phyloP scores from a whole-genome alignment of 2,329 filamentous ascomycete genomes.

The Ascochyta viciae-villosae region DNA sequence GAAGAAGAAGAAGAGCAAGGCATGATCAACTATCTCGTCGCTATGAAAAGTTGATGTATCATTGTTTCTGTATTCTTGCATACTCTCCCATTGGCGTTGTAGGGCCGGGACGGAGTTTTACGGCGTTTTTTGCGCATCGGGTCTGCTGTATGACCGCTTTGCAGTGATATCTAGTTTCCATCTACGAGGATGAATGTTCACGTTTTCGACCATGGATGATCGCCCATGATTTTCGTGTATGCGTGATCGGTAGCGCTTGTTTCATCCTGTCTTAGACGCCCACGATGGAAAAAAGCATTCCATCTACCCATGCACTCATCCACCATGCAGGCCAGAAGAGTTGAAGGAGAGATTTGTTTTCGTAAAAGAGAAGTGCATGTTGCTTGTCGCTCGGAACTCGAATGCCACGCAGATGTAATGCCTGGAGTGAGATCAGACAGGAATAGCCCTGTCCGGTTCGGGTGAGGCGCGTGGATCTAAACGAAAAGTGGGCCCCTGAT shows the following conservation, averaged over 20 bases:
- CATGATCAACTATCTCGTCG: slow-evolving; percentile 23
- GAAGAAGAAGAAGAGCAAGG: slow-evolving; percentile 51
- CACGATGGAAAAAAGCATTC: background rate
- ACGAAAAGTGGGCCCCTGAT: slow-evolving; percentile 2
- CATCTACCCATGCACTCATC: background rate
- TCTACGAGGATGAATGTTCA: slow-evolving; percentile 18
- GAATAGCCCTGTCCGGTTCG: slow-evolving; percentile 5
- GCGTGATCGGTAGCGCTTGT: slow-evolving; percentile 8
- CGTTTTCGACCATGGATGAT: background rate
- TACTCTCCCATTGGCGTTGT: slow-evolving; percentile 30
- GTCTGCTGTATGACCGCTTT: slow-evolving; percentile 24
- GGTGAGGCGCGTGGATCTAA: slow-evolving; percentile 15
- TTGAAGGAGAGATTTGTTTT: background rate
- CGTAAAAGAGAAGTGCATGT: background rate
- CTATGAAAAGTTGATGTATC: slow-evolving; percentile 20
- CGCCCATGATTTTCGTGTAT: slow-evolving; percentile 2
- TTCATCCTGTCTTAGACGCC: slow-evolving; percentile 7
- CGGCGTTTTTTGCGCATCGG: slow-evolving; percentile 20
- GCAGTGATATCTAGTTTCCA: slow-evolving; percentile 16
- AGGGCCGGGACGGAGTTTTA: slow-evolving; percentile 28
- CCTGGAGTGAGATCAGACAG: background rate
- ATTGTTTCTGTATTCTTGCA: slow-evolving; percentile 31
- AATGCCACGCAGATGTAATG: slow-evolving; percentile 3
- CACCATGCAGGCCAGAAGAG: background rate
- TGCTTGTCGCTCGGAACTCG: background rate